Conservation (phyloP, 805 yeast species). For the Myxozyma geophila region DNA sequence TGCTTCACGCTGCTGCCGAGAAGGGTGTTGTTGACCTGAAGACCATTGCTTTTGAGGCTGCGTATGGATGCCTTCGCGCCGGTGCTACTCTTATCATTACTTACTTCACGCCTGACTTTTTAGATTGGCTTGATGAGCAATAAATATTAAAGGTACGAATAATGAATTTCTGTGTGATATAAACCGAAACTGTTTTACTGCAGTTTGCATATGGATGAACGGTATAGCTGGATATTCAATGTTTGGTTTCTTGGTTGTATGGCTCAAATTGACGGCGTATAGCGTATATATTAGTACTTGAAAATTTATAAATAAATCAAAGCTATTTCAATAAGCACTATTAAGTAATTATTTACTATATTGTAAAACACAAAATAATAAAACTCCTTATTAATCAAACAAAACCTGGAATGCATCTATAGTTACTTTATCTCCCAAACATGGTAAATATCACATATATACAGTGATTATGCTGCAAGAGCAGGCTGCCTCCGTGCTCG, state of each 20-base stretch:
- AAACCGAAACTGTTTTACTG: not conserved
- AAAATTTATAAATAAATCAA: too few species aligned
- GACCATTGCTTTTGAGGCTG: slow-evolving; percentile 77
- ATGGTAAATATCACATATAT: not conserved
- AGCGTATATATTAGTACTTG: too few species aligned
- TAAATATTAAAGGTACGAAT: not conserved
- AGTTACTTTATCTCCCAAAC: not conserved
- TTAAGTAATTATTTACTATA: too few species aligned
- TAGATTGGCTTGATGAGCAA: slow-evolving; percentile 77
- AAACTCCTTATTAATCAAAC: too few species aligned
- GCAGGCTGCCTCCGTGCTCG: slow-evolving; percentile 13
- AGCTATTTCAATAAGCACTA: too few species aligned
- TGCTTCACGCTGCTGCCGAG: slow-evolving; percentile 98
- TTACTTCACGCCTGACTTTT: slow-evolving; percentile 92
- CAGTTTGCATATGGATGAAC: not conserved
- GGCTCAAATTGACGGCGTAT: too few species aligned
- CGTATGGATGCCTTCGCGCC: slow-evolving; percentile 89
- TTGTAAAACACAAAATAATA: too few species aligned
- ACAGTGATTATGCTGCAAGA: slow-evolving; percentile 11
- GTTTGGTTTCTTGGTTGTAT: too few species aligned
- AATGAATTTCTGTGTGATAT: not conserved
- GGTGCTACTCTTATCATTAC: slow-evolving; percentile 92
- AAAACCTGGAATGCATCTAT: too few species aligned
- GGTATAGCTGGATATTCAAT: too few species aligned
- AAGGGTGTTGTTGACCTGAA: slow-evolving; percentile 89